Evolutionary conservation across 495 filamentous ascomycete genomes (phyloP), one percentile per base, ranked within the genome.

Genomic region (Neurospora pannonica): DNA sequence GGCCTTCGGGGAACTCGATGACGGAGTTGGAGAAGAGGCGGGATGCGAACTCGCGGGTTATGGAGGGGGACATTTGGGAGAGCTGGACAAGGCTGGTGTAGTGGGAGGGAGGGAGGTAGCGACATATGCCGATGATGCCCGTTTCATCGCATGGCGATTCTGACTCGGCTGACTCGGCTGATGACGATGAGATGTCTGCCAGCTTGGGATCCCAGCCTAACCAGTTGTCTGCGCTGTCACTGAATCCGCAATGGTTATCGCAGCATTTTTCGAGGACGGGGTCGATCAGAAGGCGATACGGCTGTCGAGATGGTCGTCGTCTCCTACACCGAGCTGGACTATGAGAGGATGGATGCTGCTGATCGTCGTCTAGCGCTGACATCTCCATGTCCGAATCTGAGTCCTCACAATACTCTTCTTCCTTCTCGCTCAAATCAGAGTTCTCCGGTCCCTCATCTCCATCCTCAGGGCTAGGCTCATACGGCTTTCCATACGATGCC

Each of bases 21-120:
- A 42, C 42, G 40, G 73, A 39, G n/a, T 54, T 46, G 34, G 21
- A 21, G 73, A 73, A 76, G 15, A 76, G 40, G 19, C 19, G 9
- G 7, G 39, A 5, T 34, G 73, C 73, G 2, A 76, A 73, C 40
- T 76, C 75, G 13, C 11, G 17, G 7, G 70, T 70, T 0, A 76
- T 60, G 4, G 15, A n/a, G 7, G 70, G 72, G 2, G 28, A 37
- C 31, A 74, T 70, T 31, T 76, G 67, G 3, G 71, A 21, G 4
- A 75, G 74, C 17, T 24, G 21, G 24, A 40, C 42, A 21, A 73
- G 37, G 38, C 37, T 31, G 10, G 39, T 17, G 71, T 73, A 75
- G 24, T 28, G 39, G 0, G 69, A 40, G 2, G 60, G 71, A 1
- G 4, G 10, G 15, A 62, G 42, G n/a, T 71, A 60, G 13, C 21